Percentiles rank a stretch among this genome's conserved stretches.
These are phyloP conservation scores for Flueggea neowawraea DNA, from an alignment of 441 rosid genomes.

Conservation along the genomic window DNA sequence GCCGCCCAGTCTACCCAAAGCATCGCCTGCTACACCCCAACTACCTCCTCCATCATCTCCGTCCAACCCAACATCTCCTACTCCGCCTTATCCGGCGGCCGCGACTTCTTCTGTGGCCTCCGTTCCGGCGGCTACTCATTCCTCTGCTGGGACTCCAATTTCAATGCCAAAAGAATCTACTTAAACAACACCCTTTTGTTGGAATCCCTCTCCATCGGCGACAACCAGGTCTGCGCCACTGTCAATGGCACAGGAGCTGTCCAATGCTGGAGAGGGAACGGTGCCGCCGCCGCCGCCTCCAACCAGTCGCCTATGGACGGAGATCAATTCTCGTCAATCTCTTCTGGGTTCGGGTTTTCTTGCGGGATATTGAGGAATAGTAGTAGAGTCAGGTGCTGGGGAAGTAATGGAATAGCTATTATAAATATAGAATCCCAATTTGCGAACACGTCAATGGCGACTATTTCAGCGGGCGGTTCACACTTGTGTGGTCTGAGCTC, in stretches of 20 bases:
- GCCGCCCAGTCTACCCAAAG: slow-evolving; percentile 44
- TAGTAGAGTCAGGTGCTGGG: slow-evolving; percentile 59
- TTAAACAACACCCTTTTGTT: slow-evolving; percentile 33
- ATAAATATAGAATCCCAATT: slow-evolving; percentile 36
- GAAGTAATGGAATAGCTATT: slow-evolving; percentile 20
- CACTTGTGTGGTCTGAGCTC: slow-evolving; percentile 74
- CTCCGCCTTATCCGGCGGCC: slow-evolving; percentile 71
- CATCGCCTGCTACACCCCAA: slow-evolving; percentile 42
- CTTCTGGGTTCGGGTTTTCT: slow-evolving; percentile 69
- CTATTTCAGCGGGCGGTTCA: slow-evolving; percentile 51
- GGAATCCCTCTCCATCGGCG: slow-evolving; percentile 56
- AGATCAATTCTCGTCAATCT: slow-evolving; percentile 28
- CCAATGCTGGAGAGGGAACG: slow-evolving; percentile 62
- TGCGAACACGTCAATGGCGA: slow-evolving; percentile 46
- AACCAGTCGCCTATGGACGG: slow-evolving; percentile 1
- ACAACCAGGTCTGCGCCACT: slow-evolving; percentile 62
- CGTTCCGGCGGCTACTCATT: slow-evolving; percentile 73
- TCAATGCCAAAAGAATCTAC: slow-evolving; percentile 49
- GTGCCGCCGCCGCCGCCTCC: too few species aligned
- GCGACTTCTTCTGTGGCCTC: slow-evolving; percentile 60
- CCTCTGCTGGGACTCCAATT: slow-evolving; percentile 65
- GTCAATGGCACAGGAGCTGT: slow-evolving; percentile 27
- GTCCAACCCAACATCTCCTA: slow-evolving; percentile 56
- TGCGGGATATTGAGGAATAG: slow-evolving; percentile 54
- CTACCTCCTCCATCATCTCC: slow-evolving; percentile 16